phyloP scores from a whole-genome alignment of 2,329 filamentous ascomycete species.

The Epicoccum sorghinum region DNA sequence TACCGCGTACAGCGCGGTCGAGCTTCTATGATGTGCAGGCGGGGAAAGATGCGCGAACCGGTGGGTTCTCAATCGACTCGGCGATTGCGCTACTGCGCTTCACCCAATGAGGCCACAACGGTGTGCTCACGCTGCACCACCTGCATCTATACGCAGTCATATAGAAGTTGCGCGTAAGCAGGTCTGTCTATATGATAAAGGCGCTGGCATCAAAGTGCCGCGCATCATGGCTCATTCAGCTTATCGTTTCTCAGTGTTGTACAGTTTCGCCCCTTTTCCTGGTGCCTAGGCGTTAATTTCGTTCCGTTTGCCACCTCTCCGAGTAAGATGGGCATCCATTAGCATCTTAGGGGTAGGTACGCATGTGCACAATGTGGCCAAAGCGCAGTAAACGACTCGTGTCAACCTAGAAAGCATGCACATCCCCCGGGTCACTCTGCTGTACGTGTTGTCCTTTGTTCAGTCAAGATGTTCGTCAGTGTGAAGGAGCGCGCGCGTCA shows the following conservation, averaged over 20 bases:
- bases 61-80: constrained; percentile 10
- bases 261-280: constrained; percentile 18
- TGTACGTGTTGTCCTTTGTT: constrained; percentile 8
- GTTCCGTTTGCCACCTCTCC: constrained; percentile 16
- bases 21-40: neutral
- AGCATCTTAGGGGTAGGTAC: constrained; percentile 7
- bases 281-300: constrained; percentile 16
- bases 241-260: neutral
- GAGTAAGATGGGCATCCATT: constrained; percentile 13
- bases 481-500: constrained; percentile 22
- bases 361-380: constrained; percentile 14
- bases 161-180: neutral
- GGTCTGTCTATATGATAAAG: too few species aligned
- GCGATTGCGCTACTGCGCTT: neutral
- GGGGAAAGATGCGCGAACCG: constrained; percentile 11
- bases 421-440: constrained; percentile 10
- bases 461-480: constrained; percentile 20
- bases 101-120: neutral
- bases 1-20: neutral
- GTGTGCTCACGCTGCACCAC: neutral
- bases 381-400: constrained; percentile 10
- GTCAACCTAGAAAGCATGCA: constrained; percentile 11
- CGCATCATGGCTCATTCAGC: neutral
- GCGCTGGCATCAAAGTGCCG: too few species aligned
- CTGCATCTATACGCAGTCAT: neutral